Conservation (phyloP, 768 basidiomycete genomes). For the Coprinopsis cinerea region DNA sequence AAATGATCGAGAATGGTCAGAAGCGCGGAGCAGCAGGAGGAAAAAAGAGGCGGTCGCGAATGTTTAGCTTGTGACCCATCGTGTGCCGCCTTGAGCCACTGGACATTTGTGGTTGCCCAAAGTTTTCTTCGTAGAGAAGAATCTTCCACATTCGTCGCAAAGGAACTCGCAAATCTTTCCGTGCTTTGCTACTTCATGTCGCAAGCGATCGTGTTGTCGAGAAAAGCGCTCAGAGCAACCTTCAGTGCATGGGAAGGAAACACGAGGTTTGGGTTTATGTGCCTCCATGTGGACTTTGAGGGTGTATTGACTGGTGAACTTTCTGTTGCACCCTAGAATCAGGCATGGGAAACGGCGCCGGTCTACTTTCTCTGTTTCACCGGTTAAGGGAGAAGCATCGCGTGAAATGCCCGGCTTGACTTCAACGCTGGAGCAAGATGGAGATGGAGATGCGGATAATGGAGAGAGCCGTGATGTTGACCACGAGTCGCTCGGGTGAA, state of each 20-base stretch:
- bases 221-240: constrained; percentile 52
- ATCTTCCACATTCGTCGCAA: constrained; percentile 45
- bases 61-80: constrained; percentile 37
- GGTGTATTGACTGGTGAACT: constrained; percentile 51
- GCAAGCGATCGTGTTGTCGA: constrained; percentile 49
- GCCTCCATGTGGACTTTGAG: constrained; percentile 51
- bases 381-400: constrained; percentile 24
- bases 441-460: constrained; percentile 7
- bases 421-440: constrained; percentile 23
- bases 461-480: constrained; percentile 9
- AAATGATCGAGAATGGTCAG: not conserved
- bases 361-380: constrained; percentile 28
- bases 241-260: constrained; percentile 44
- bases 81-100: constrained; percentile 40
- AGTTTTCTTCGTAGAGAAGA: constrained; percentile 49
- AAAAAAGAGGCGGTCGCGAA: not conserved
- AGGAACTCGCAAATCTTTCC: constrained; percentile 50
- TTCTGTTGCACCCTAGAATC: constrained; percentile 39
- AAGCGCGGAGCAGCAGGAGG: constrained; percentile 5
- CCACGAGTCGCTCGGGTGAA: constrained; percentile 15
- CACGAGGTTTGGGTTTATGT: constrained; percentile 46
- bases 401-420: constrained; percentile 22
- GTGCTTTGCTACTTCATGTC: constrained; percentile 55
- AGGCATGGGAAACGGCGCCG: constrained; percentile 43
- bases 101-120: constrained; percentile 53